These are phyloP conservation scores for Hura crepitans DNA, from an alignment of 441 rosid species.

Conservation along the genomic window DNA sequence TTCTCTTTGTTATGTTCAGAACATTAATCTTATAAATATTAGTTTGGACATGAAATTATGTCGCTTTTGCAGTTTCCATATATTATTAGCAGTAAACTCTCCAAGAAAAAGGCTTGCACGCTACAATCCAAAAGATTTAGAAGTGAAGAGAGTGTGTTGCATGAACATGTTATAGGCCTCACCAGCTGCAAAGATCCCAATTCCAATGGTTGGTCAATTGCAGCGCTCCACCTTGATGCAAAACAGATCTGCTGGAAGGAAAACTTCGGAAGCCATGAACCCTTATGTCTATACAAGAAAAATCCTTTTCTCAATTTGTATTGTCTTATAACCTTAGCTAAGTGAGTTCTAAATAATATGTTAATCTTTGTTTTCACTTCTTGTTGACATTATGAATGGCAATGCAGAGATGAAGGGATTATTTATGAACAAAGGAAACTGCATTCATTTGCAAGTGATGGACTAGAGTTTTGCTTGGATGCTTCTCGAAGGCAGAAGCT, in stretches of 20 bases:
- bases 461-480: conserved; percentile 58
- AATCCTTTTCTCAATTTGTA: conserved; percentile 48
- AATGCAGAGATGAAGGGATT: conserved; percentile 49
- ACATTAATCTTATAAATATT: conserved; percentile 6
- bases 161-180: conserved; percentile 42
- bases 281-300: conserved; percentile 67
- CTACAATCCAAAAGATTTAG: conserved; percentile 15
- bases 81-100: conserved; percentile 30
- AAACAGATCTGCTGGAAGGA: conserved; percentile 74
- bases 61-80: conserved; percentile 54
- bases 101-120: conserved; percentile 17
- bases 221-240: conserved; percentile 40
- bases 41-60: conserved; percentile 6
- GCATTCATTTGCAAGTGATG: conserved; percentile 47
- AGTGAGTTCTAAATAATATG: conserved; percentile 7
- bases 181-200: conserved; percentile 64
- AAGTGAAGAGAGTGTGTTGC: conserved; percentile 23
- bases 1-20: conserved; percentile 1
- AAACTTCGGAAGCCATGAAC: conserved; percentile 31
- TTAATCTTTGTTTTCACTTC: not conserved
- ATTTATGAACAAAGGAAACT: conserved; percentile 40
- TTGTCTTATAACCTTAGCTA: conserved; percentile 4
- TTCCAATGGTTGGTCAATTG: conserved; percentile 57
- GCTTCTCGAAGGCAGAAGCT: conserved; percentile 62
- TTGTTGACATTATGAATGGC: conserved; percentile 12